Evolutionary conservation across 106 monocot species (phyloP).

Genomic region (Dendrobium officinale): DNA sequence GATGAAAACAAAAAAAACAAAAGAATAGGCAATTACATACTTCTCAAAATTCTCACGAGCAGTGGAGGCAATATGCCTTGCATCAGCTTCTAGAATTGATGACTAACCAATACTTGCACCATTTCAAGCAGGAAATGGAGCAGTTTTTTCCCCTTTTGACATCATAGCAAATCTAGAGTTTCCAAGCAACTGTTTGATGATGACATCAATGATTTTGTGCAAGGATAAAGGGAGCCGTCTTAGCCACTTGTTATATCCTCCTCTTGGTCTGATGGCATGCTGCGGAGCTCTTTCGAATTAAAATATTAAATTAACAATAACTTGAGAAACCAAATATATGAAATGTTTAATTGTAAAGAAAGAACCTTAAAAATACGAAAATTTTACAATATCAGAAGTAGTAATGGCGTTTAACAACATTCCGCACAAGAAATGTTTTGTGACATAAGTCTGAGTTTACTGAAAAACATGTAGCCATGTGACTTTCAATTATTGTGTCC

Average conservation of each 20-base stretch:
- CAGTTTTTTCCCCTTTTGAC: constrained; percentile 28
- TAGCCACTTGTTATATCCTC: constrained; percentile 86
- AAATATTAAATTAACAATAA: background rate
- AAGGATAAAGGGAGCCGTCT: constrained; percentile 79
- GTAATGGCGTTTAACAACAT: background rate
- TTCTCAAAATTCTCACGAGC: constrained; percentile 90
- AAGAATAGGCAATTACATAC: constrained; percentile 32
- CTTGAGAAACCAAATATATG: background rate
- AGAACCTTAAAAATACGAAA: background rate
- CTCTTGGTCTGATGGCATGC: constrained; percentile 87
- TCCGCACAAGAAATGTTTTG: background rate
- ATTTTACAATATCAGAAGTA: background rate
- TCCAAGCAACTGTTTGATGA: constrained; percentile 53
- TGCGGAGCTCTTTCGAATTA: constrained; percentile 19
- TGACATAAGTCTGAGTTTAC: background rate
- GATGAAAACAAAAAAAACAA: background rate
- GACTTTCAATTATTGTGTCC: background rate
- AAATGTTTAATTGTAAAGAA: background rate
- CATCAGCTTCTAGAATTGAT: constrained; percentile 84
- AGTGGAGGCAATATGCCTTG: constrained; percentile 60
- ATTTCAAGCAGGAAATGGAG: constrained; percentile 35
- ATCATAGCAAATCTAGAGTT: constrained; percentile 30
- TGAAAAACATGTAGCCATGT: background rate
- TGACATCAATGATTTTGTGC: constrained; percentile 49
- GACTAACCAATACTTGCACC: constrained; percentile 57